Evolutionary conservation across 805 yeast genomes (phyloP).

Genomic region (Grigorovia humatica): DNA sequence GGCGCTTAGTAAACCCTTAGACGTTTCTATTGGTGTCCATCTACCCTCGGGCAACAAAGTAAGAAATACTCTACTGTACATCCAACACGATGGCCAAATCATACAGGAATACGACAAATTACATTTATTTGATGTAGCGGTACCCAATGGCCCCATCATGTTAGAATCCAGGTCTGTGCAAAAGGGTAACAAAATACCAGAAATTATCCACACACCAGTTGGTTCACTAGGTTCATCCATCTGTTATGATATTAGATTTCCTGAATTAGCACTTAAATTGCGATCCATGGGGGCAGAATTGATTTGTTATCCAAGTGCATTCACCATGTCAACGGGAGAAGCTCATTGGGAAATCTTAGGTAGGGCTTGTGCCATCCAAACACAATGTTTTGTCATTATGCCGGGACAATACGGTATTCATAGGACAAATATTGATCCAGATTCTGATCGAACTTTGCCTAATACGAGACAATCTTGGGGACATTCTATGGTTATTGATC

Average conservation of each 20-base stretch:
- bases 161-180: slow-evolving; percentile 73
- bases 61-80: slow-evolving; percentile 64
- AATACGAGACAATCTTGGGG: slow-evolving; percentile 66
- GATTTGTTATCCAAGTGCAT: slow-evolving; percentile 81
- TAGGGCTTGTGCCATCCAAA: slow-evolving; percentile 75
- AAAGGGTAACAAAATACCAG: slow-evolving; percentile 49
- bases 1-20: slow-evolving; percentile 34
- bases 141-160: slow-evolving; percentile 67
- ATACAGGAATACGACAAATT: slow-evolving; percentile 68
- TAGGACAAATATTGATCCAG: slow-evolving; percentile 36
- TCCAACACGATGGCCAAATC: slow-evolving; percentile 54
- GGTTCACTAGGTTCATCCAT: slow-evolving; percentile 64
- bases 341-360: slow-evolving; percentile 85
- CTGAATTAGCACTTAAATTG: slow-evolving; percentile 61
- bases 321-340: slow-evolving; percentile 82
- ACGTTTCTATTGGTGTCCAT: slow-evolving; percentile 82
- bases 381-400: slow-evolving; percentile 78
- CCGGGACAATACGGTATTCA: slow-evolving; percentile 84
- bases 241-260: slow-evolving; percentile 83
- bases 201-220: slow-evolving; percentile 48
- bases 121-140: slow-evolving; percentile 83
- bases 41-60: slow-evolving; percentile 58
- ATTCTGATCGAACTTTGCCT: slow-evolving; percentile 16
- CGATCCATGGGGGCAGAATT: slow-evolving; percentile 66
- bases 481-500: slow-evolving; percentile 76